Evolutionary conservation across 306 rosid species (phyloP).

Genomic region (Ormosia semicastrata): DNA sequence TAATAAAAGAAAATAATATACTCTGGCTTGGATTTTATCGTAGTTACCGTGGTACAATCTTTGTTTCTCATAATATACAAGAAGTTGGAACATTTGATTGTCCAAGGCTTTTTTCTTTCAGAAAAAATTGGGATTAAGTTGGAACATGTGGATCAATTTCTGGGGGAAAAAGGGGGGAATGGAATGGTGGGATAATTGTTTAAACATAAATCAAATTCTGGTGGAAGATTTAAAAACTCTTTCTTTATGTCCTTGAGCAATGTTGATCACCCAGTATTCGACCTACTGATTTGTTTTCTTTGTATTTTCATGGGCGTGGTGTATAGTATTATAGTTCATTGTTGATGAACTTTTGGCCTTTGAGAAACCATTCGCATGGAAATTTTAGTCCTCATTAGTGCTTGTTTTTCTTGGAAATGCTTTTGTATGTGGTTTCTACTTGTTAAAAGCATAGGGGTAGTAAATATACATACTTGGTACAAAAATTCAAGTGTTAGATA

Average conservation of each 20-base stretch:
- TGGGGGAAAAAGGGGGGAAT: not conserved
- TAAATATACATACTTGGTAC: not conserved
- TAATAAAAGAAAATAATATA: not conserved
- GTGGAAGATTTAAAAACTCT: not conserved
- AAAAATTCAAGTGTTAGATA: not conserved
- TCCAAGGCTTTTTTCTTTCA: not conserved
- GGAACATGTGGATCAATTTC: not conserved
- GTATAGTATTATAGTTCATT: not conserved
- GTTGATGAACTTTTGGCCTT: constrained; percentile 1
- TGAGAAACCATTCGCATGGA: not conserved
- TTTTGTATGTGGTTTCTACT: not conserved
- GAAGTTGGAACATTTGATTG: constrained; percentile 13
- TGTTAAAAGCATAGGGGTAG: not conserved
- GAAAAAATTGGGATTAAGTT: not conserved
- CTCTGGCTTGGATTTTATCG: not conserved
- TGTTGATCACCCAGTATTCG: not conserved
- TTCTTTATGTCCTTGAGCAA: not conserved
- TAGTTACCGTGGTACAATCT: not conserved
- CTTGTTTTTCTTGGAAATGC: constrained; percentile 1
- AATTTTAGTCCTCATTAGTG: not conserved
- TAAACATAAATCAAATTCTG: not conserved
- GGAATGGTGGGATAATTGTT: not conserved
- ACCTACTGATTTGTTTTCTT: not conserved
- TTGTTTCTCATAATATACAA: not conserved
- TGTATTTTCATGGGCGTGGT: not conserved